Base-by-base conservation (phyloP, 1,139 yeast species). In the Candida tetrigidarum region DNA sequence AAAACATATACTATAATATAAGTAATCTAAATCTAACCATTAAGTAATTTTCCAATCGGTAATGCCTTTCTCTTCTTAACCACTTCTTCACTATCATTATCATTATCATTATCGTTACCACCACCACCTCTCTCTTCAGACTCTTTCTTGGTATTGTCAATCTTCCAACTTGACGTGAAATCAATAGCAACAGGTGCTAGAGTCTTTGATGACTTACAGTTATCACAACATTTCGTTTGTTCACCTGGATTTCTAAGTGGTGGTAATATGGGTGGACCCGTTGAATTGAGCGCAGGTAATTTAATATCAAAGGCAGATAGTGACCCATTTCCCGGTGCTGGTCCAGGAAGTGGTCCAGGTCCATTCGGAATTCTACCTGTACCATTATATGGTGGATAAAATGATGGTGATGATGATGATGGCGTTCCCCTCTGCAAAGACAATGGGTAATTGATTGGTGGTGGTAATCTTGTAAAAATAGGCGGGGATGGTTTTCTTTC, bases 271-370 rank as follows among this genome's bases (percentile, higher is more conserved):
- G 45, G 10, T 32, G 35, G 12, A 7, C 20, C 41, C 27, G 22
- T 28, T 19, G 32, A 20, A 37, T 42, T 46, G 16, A 45, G 42
- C 18, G 41, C 33, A n/a, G 49, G 53, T 28, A 45, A 29, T 29
- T 35, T 42, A 19, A 37, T 29, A 33, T 18, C 20, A 18, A 32
- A 32, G 6, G 7, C 7, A 29, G 74, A 73, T 2, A 74, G 74
- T 2, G 78, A 78, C 0, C 77, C 77, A 0, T 77, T 77, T 19
- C n/a, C 12, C 9, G 74, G 74, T 1, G 74, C 74, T 3, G 77
- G 78, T 0, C 78, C 77, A 0, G 77, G 77, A 10, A 71, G 59
- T 1, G 77, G 77, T 1, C 76, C 77, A 0, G 78, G 78, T 0
- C 77, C 77, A 52, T 72, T 71, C 12, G 78, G 77, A n/a, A 71